Evolutionary conservation across 495 filamentous ascomycete species (phyloP).

Genomic region (Xylaria grammica): DNA sequence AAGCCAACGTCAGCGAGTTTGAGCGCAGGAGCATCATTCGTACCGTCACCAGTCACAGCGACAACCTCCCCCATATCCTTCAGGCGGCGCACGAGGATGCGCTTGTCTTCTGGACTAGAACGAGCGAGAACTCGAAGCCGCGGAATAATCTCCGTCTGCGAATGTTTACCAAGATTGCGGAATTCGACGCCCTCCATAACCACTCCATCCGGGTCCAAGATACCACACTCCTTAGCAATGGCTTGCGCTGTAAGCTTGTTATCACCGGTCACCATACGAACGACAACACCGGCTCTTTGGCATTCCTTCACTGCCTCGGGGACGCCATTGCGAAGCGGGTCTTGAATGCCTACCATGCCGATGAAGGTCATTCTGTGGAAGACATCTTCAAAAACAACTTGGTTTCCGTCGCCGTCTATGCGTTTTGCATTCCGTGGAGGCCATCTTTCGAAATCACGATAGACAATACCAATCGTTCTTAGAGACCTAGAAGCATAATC

Average conservation of each 20-base stretch:
- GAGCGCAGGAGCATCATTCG: conserved; percentile 87
- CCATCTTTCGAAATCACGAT: conserved; percentile 89
- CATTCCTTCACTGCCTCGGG: conserved; percentile 74
- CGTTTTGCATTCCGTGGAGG: conserved; percentile 72
- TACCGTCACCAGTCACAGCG: conserved; percentile 87
- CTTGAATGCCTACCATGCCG: conserved; percentile 84
- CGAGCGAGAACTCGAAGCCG: conserved; percentile 82
- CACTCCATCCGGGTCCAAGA: conserved; percentile 72
- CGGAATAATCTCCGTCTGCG: conserved; percentile 76
- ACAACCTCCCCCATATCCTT: conserved; percentile 81
- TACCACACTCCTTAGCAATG: conserved; percentile 84
- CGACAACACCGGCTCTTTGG: conserved; percentile 77
- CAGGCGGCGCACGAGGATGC: conserved; percentile 74
- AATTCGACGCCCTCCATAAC: conserved; percentile 87
- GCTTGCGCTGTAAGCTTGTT: conserved; percentile 82
- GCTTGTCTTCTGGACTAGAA: conserved; percentile 88
- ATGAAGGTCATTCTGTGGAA: conserved; percentile 75
- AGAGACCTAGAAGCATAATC: conserved; percentile 82
- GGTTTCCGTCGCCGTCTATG: conserved; percentile 67
- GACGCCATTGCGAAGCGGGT: conserved; percentile 83
- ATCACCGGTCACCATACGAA: conserved; percentile 92
- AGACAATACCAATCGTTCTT: conserved; percentile 84
- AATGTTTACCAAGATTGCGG: conserved; percentile 70
- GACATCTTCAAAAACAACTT: conserved; percentile 79
- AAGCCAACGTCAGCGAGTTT: conserved; percentile 89